Evolutionary conservation across 495 filamentous ascomycete species (phyloP).

Genomic region (Neurospora sp.): DNA sequence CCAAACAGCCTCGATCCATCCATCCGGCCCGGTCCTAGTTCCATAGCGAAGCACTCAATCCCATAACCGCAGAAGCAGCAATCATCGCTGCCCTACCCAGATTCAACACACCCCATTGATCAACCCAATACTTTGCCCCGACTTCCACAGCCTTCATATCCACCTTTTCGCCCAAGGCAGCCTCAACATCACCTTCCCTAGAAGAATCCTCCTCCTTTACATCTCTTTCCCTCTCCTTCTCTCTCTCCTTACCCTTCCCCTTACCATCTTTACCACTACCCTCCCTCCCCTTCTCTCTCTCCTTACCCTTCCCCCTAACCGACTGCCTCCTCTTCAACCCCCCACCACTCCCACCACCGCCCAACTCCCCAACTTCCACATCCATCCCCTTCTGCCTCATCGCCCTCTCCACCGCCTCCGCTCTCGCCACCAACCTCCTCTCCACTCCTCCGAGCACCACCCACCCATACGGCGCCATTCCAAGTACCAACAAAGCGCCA

Average conservation of each 20-base stretch:
- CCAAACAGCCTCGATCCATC: background rate
- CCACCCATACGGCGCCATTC: conserved; percentile 42
- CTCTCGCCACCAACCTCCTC: conserved; percentile 26
- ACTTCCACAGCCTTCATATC: conserved; percentile 24
- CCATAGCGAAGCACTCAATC: conserved; percentile 10
- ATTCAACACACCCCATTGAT: conserved; percentile 47
- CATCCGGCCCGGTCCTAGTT: background rate
- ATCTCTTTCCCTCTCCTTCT: background rate
- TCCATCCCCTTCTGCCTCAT: conserved; percentile 12
- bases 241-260: background rate
- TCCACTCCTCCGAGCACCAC: conserved; percentile 36
- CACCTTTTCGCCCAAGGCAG: conserved; percentile 17
- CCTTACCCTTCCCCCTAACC: background rate
- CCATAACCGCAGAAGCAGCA: conserved; percentile 6
- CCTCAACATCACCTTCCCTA: background rate
- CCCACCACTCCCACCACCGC: background rate
- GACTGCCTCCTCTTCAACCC: background rate
- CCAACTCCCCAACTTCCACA: background rate
- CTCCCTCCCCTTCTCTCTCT: conserved; percentile 1
- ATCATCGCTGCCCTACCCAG: conserved; percentile 32
- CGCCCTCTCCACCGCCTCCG: conserved; percentile 21
- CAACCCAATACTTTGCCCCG: conserved; percentile 37
- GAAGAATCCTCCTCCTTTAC: background rate
- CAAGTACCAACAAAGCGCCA: conserved; percentile 23
- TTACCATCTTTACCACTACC: background rate